Evolutionary conservation across 371 early-diverging fungal genomes (phyloP).

Genomic region (Lichtheimia ornata): DNA sequence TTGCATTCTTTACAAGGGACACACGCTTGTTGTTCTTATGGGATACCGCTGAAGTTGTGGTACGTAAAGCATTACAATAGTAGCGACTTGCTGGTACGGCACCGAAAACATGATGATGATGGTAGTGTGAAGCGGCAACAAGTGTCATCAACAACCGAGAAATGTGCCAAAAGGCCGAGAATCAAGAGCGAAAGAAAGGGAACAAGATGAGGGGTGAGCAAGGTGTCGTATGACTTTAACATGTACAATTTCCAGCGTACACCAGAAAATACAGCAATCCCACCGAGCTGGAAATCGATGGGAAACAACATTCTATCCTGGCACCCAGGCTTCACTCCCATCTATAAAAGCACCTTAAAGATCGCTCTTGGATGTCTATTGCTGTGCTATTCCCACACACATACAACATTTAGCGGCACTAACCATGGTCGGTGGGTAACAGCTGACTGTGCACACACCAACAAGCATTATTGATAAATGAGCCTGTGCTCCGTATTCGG

Average conservation of each 20-base stretch:
- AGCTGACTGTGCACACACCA: too few relatives aligned
- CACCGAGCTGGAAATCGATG: too few relatives aligned
- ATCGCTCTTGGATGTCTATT: too few relatives aligned
- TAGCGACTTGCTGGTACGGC: conserved; percentile 3
- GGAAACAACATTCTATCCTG: too few relatives aligned
- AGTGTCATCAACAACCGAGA: background rate
- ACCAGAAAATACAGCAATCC: background rate
- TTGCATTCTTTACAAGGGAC: background rate
- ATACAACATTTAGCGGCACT: too few relatives aligned
- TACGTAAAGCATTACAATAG: conserved; percentile 4
- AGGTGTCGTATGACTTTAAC: background rate
- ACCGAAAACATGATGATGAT: conserved; percentile 4
- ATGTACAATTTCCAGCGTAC: background rate
- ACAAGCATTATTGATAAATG: too few relatives aligned
- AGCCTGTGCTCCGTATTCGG: too few relatives aligned
- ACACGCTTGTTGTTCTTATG: conserved; percentile 7
- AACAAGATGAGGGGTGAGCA: background rate
- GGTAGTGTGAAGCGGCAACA: conserved; percentile 1
- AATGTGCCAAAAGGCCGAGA: background rate
- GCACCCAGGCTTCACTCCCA: too few relatives aligned
- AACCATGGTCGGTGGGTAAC: too few relatives aligned
- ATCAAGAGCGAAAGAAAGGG: background rate
- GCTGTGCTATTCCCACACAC: too few relatives aligned
- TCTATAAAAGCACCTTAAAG: too few relatives aligned
- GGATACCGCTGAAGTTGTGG: background rate